These are phyloP conservation scores for Backusella liffmaniae DNA, from an alignment of 192 early-diverging fungal genomes.

Conservation along the genomic window DNA sequence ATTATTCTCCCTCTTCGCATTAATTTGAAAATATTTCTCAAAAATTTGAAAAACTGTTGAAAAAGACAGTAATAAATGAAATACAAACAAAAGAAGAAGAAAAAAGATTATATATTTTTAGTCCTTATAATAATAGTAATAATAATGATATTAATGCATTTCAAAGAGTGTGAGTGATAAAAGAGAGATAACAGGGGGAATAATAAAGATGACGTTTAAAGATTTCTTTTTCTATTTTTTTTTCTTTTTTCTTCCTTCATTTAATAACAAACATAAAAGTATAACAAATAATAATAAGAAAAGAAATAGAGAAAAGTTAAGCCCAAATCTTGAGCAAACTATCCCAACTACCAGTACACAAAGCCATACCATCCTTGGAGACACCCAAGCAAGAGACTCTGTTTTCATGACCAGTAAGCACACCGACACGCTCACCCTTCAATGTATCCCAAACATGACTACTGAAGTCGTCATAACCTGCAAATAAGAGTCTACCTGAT, in stretches of 20 bases:
- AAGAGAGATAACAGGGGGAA: not conserved
- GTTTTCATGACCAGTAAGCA: constrained; percentile 93
- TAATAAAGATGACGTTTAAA: not conserved
- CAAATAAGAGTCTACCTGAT: constrained; percentile 93
- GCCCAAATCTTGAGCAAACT: constrained; percentile 84
- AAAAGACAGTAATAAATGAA: too few relatives aligned
- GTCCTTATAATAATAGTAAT: not conserved
- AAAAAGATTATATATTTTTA: not conserved
- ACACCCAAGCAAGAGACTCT: constrained; percentile 96
- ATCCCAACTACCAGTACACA: constrained; percentile 98
- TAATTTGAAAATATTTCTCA: too few relatives aligned
- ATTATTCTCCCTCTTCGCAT: too few relatives aligned
- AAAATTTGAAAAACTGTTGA: too few relatives aligned
- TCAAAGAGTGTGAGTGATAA: not conserved
- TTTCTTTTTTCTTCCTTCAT: not conserved
- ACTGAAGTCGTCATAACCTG: constrained; percentile 98
- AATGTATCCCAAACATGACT: constrained; percentile 99
- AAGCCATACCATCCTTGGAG: constrained; percentile 94
- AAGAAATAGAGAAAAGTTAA: constrained; percentile 2
- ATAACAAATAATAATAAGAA: not conserved
- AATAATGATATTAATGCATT: not conserved
- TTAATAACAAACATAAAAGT: not conserved
- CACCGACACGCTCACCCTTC: constrained; percentile 91
- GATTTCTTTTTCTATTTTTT: not conserved
- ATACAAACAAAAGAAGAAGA: not conserved